Evolutionary conservation across 805 yeast species (phyloP), one percentile per base, ranked within the genome.

Genomic region (Candida xiaguanensis): DNA sequence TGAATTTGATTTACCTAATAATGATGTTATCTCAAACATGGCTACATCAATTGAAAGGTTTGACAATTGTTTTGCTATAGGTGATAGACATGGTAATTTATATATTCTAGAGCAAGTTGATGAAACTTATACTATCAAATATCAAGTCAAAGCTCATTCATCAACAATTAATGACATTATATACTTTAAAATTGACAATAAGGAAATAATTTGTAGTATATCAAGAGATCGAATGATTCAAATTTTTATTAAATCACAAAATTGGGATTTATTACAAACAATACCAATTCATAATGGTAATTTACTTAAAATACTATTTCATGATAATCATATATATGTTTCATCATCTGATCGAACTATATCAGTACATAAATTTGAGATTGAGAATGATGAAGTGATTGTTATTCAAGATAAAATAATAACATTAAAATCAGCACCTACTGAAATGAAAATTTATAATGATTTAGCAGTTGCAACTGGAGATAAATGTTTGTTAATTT

Each of bases 161-260:
- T 74, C 78, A 6, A 57, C 74, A 8, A 56, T 78, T 12, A 77
- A 74, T 42, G 79, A 72, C 31, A 49, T 77, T 2, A 39, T 55
- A 1, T 59, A 54, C 36, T 72, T 74, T 40, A 50, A 55, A 31
- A 40, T 60, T 3, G 59, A 45, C 0, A 43, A 45, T 0, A 18
- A 25, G n/a, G 50, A 59, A 26, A 63, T 72, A 34, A 49, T 73
- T 4, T 67, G 69, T 14, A 70, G 77, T 28, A 72, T 74, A 19
- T 75, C 83, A 1, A 57, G 86, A 30, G 87, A 81, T 51, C 52
- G 87, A 37, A 81, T 80, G 66, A 70, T 81, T 22, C 87, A 81
- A 51, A 51, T 80, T 0, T 77, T 76, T 42, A 15, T 40, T 3
- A 37, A 34, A 3, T 38, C 33, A 3, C 46, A 38, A 1, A 34